Evolutionary conservation across 805 yeast species (phyloP).

Genomic region (Ogataea glucozyma): DNA sequence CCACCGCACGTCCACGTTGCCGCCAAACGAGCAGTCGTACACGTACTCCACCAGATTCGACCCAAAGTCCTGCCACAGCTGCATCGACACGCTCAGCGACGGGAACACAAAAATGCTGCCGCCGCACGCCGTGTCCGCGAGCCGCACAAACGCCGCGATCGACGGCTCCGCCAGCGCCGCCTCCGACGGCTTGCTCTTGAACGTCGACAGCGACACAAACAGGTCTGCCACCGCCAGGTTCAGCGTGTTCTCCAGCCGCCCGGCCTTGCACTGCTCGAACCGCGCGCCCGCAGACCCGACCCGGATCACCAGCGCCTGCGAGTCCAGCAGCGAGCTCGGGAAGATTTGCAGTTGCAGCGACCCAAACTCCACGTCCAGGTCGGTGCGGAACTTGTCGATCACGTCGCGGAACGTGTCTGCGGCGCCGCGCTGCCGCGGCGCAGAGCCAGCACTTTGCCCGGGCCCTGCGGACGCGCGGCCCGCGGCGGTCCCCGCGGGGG

Average conservation of each 20-base stretch:
- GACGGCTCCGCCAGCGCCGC: constrained; percentile 41
- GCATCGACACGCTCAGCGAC: constrained; percentile 70
- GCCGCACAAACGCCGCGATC: constrained; percentile 55
- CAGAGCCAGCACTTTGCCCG: neutral
- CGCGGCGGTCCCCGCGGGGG: too few species aligned
- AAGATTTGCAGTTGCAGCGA: constrained; percentile 62
- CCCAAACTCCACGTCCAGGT: constrained; percentile 62
- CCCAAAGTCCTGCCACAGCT: constrained; percentile 60
- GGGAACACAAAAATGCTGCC: constrained; percentile 84
- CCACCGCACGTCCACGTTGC: constrained; percentile 91
- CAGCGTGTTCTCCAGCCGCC: constrained; percentile 54
- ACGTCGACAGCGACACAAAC: constrained; percentile 64
- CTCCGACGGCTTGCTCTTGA: constrained; percentile 51
- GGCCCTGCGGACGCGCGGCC: too few species aligned
- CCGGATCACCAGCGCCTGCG: constrained; percentile 67
- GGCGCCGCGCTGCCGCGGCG: constrained; percentile 9
- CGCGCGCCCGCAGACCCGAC: constrained; percentile 55
- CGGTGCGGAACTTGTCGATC: constrained; percentile 58
- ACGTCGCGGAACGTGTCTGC: constrained; percentile 26
- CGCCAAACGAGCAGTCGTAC: constrained; percentile 77
- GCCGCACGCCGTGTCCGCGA: constrained; percentile 64
- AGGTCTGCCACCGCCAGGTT: constrained; percentile 63
- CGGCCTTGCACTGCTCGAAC: constrained; percentile 50
- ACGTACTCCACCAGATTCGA: constrained; percentile 61
- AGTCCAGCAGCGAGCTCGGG: constrained; percentile 79